phyloP scores from a whole-genome alignment of 1,284 basidiomycete genomes.

The Sporisorium sorghi region DNA sequence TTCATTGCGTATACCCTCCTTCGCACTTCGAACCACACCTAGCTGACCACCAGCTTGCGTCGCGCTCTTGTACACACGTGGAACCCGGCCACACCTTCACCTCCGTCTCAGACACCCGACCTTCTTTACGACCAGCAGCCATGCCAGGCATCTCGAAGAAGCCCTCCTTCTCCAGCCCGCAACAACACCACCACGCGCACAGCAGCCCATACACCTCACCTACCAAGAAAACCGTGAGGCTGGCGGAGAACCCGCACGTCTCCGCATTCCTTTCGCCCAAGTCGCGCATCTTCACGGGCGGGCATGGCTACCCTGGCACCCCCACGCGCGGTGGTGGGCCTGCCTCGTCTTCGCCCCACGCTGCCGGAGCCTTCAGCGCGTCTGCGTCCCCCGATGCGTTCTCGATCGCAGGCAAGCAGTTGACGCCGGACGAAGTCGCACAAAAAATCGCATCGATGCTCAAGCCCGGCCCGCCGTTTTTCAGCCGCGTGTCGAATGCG shows the following conservation, averaged over 20 bases:
- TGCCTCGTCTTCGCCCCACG: neutral
- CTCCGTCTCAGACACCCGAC: no score
- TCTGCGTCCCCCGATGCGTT: slow-evolving; percentile 20
- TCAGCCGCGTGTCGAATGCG: slow-evolving; percentile 54
- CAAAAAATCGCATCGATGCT: slow-evolving; percentile 62
- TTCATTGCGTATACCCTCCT: neutral
- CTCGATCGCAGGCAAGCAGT: slow-evolving; percentile 39
- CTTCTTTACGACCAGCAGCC: no score
- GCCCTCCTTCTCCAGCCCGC: slow-evolving; percentile 23
- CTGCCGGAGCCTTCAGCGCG: slow-evolving; percentile 17
- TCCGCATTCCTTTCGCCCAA: slow-evolving; percentile 57
- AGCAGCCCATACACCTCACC: slow-evolving; percentile 25
- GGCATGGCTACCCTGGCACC: slow-evolving; percentile 29
- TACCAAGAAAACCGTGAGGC: slow-evolving; percentile 34
- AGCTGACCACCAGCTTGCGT: neutral
- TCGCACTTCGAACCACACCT: neutral
- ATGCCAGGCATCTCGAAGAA: slow-evolving; percentile 43
- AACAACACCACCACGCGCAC: neutral
- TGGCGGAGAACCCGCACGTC: slow-evolving; percentile 47
- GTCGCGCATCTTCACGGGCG: slow-evolving; percentile 52
- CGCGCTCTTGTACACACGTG: no score
- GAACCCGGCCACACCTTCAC: no score
- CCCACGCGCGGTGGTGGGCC: slow-evolving; percentile 4
- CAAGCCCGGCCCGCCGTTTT: slow-evolving; percentile 62
- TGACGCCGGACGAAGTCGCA: slow-evolving; percentile 54